phyloP scores from a whole-genome alignment of 352 stramenopile genomes.

The Globisporangium orthogonon region DNA sequence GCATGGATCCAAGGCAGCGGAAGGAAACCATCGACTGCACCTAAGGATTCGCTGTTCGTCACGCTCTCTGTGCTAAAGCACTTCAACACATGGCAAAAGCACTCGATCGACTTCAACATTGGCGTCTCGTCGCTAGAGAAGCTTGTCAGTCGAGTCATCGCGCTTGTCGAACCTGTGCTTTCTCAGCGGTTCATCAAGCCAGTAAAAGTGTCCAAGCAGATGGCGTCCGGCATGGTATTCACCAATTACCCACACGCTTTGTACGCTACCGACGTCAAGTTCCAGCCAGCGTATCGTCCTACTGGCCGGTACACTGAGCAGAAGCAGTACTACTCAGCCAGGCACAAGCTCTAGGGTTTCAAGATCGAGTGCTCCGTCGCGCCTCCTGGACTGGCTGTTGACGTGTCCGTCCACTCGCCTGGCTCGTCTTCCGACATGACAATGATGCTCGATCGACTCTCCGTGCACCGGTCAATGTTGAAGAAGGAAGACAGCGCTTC shows the following conservation, averaged over 20 bases:
- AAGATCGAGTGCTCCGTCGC: conserved; percentile 15
- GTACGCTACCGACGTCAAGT: background rate
- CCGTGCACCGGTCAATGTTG: conserved; percentile 6
- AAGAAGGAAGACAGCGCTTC: background rate
- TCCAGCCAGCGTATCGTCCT: background rate
- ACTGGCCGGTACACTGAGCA: conserved; percentile 1
- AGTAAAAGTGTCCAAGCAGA: background rate
- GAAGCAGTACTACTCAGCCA: conserved; percentile 3
- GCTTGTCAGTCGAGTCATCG: background rate
- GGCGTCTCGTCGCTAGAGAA: background rate
- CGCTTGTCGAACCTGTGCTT: background rate
- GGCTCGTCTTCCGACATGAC: conserved; percentile 14
- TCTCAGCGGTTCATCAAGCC: background rate
- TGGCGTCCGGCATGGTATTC: background rate
- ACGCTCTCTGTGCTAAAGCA: background rate
- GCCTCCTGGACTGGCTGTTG: conserved; percentile 3
- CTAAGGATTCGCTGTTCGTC: background rate
- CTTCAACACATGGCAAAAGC: background rate
- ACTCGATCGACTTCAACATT: conserved; percentile 1
- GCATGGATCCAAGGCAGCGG: background rate
- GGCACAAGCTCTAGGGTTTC: conserved; percentile 18
- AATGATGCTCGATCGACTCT: conserved; percentile 10
- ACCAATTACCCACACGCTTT: background rate
- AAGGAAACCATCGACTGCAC: background rate
- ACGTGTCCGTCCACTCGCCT: conserved; percentile 7